These are phyloP conservation scores for Mucor sp. DNA, from an alignment of 371 early-diverging fungal species.

Conservation along the genomic window DNA sequence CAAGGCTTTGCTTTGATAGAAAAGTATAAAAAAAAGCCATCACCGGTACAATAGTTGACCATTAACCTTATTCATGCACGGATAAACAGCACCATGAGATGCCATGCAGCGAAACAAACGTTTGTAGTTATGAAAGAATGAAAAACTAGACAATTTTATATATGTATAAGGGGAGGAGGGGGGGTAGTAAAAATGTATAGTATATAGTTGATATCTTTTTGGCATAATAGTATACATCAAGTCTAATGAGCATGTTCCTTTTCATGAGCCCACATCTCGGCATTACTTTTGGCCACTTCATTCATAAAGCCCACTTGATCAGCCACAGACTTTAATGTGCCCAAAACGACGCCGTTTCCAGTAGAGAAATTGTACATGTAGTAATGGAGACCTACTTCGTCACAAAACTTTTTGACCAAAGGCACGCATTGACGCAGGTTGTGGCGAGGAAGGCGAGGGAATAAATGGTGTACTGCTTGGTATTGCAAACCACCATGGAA, in stretches of 20 bases:
- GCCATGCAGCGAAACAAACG: too few relatives aligned
- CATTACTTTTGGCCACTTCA: constrained; percentile 61
- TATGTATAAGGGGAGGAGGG: neutral
- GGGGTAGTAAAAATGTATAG: too few relatives aligned
- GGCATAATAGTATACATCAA: too few relatives aligned
- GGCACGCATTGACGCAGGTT: constrained; percentile 78
- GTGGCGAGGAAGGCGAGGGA: constrained; percentile 92
- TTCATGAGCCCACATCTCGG: constrained; percentile 34
- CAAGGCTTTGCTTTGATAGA: neutral
- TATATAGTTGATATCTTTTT: too few relatives aligned
- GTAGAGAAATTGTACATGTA: constrained; percentile 72
- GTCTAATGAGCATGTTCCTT: constrained; percentile 4
- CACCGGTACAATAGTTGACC: neutral
- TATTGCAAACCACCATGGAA: constrained; percentile 97
- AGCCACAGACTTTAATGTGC: constrained; percentile 69
- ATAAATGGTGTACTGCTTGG: constrained; percentile 96
- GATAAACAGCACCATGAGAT: neutral
- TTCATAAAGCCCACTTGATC: constrained; percentile 69
- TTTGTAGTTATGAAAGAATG: neutral
- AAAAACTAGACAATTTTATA: neutral
- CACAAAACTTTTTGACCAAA: constrained; percentile 74
- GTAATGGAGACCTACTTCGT: constrained; percentile 68
- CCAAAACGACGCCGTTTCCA: constrained; percentile 71
- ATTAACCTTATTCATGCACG: neutral
- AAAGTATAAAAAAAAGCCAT: too few relatives aligned